Evolutionary conservation across 2,329 filamentous ascomycete species (phyloP), one percentile per base, ranked within the genome.

Genomic region (Cytospora mali): DNA sequence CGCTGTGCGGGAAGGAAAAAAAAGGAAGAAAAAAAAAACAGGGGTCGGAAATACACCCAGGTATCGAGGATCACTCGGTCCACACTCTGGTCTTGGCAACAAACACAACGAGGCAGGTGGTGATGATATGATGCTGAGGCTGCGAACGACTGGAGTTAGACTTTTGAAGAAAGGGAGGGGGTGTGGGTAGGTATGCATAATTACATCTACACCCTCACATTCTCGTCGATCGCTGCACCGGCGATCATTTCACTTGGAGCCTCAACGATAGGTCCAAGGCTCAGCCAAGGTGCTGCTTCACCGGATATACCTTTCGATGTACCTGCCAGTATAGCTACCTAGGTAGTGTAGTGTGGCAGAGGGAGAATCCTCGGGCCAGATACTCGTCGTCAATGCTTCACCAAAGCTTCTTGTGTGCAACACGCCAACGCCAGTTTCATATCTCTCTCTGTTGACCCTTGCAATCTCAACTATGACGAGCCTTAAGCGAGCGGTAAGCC

Each of bases 11-110:
- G 50, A 39, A n/a, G n/a, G n/a, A n/a, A n/a, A n/a, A n/a, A n/a
- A n/a, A n/a, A n/a, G n/a, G n/a, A n/a, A n/a, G n/a, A n/a, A n/a
- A n/a, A n/a, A n/a, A n/a, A n/a, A n/a, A n/a, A n/a, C 58, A 54
- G 58, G 58, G 58, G 31, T 33, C 28, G 58, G 35, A 48, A 35
- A 60, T 49, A 39, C 16, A n/a, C 16, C 18, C 18, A 42, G 50
- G 57, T 35, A 54, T 49, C 28, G 50, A 60, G 50, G 27, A 35
- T 50, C 51, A 49, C 58, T 28, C 35, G 35, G 27, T 52, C 58
- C 58, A 60, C 58, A 54, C 4, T 14, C 27, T 52, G 57, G 21
- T 28, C 31, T 46, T 60, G 48, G 50, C 28, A 35, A 27, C 58
- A 25, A 54, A 29, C 31, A 46, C 11, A 21, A 46, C 6, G 39